phyloP scores from a whole-genome alignment of 805 yeast genomes.

The Myxozyma melibiosi region DNA sequence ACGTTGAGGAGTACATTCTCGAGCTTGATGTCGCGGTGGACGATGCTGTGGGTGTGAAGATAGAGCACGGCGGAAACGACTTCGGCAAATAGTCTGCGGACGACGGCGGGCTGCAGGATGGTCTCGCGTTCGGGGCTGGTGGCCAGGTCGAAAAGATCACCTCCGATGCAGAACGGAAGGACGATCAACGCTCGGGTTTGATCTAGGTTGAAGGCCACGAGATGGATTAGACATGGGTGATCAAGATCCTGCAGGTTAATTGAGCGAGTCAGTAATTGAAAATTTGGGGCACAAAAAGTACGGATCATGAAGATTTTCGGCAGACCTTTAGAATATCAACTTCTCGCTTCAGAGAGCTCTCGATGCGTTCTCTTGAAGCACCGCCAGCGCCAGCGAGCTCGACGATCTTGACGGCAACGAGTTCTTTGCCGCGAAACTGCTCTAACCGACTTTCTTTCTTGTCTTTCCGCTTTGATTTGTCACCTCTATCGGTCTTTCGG shows the following conservation, averaged over 20 bases:
- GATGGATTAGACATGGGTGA: constrained; percentile 29
- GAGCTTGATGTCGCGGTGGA: constrained; percentile 89
- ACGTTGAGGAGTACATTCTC: constrained; percentile 57
- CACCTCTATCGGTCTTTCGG: too few species aligned
- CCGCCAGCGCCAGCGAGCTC: constrained; percentile 46
- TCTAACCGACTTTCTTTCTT: constrained; percentile 14
- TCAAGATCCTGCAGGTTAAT: constrained; percentile 12
- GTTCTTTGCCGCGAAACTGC: constrained; percentile 17
- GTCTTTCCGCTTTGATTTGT: neutral
- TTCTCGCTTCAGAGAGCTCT: constrained; percentile 71
- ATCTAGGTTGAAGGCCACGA: constrained; percentile 36
- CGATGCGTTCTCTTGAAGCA: constrained; percentile 55
- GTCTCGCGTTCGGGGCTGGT: constrained; percentile 44
- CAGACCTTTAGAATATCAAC: constrained; percentile 56
- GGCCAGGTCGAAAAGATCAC: constrained; percentile 75
- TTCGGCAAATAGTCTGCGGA: constrained; percentile 70
- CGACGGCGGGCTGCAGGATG: constrained; percentile 51
- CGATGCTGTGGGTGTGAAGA: constrained; percentile 66
- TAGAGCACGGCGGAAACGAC: constrained; percentile 67
- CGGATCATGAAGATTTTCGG: too few species aligned
- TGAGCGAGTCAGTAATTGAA: neutral
- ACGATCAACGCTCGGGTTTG: constrained; percentile 53
- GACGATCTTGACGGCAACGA: constrained; percentile 74
- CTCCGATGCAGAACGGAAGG: constrained; percentile 79
- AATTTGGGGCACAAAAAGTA: neutral